phyloP scores from a whole-genome alignment of 164 flowering plant genomes.

The Houttuynia cordata region DNA sequence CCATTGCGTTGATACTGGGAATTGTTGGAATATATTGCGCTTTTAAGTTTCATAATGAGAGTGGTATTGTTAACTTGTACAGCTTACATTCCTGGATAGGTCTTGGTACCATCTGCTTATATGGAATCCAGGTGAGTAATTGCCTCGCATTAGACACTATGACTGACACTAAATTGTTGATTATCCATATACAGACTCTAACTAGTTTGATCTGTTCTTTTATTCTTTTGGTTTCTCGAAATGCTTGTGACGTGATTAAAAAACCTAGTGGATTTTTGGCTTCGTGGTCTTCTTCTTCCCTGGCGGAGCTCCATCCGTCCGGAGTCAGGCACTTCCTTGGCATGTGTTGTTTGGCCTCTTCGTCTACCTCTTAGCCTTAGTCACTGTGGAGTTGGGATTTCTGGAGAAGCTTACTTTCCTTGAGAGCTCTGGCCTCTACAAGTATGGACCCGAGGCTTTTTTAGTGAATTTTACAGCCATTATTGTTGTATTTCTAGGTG shows the following conservation, averaged over 20 bases:
- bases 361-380: slow-evolving; percentile 56
- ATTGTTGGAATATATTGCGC: slow-evolving; percentile 65
- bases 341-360: slow-evolving; percentile 63
- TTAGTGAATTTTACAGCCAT: slow-evolving; percentile 87
- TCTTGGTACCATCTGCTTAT: slow-evolving; percentile 55
- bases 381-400: slow-evolving; percentile 54
- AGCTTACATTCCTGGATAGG: slow-evolving; percentile 97
- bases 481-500: slow-evolving; percentile 45
- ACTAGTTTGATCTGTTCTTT: background rate
- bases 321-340: slow-evolving; percentile 61
- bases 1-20: slow-evolving; percentile 65
- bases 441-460: slow-evolving; percentile 70
- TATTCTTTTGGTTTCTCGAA: background rate
- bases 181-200: background rate
- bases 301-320: slow-evolving; percentile 33
- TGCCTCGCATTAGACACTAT: too few species aligned
- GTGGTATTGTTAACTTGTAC: slow-evolving; percentile 67
- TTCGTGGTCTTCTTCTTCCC: slow-evolving; percentile 73
- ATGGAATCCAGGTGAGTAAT: slow-evolving; percentile 65
- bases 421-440: slow-evolving; percentile 51
- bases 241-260: background rate
- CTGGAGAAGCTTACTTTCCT: slow-evolving; percentile 95
- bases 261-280: slow-evolving; percentile 71
- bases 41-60: slow-evolving; percentile 82
- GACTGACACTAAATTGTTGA: too few species aligned